A percentile compares a stretch with the other conserved stretches of the same genome.
phyloP scores from a whole-genome alignment of 129 eudicot genomes.

The Dittrichia graveolens region DNA sequence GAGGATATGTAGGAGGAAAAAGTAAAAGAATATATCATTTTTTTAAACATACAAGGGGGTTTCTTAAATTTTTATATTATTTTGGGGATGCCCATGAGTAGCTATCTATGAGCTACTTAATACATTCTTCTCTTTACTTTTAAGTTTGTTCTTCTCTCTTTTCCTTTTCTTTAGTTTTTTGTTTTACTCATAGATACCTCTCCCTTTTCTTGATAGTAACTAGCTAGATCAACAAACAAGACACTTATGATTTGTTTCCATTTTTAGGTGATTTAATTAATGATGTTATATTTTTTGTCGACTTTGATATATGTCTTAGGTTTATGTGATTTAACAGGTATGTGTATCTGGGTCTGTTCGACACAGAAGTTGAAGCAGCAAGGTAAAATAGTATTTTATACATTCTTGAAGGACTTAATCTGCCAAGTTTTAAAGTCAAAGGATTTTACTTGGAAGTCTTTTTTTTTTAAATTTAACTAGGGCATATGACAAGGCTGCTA shows the following conservation, averaged over 20 bases:
- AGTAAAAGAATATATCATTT: no score
- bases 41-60: background rate
- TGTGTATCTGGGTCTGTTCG: constrained; percentile 98
- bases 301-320: constrained; percentile 33
- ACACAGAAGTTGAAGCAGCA: constrained; percentile 98
- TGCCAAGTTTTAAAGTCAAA: constrained; percentile 4
- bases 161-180: constrained; percentile 26
- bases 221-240: constrained; percentile 36
- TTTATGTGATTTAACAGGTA: constrained; percentile 57
- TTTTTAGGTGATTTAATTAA: constrained; percentile 24
- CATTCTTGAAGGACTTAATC: constrained; percentile 18
- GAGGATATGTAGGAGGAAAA: no score
- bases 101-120: constrained; percentile 36
- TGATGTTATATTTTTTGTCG: constrained; percentile 15
- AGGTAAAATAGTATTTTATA: constrained; percentile 45
- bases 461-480: constrained; percentile 47
- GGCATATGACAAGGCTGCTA: constrained; percentile 95
- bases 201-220: constrained; percentile 34
- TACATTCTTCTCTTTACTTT: constrained; percentile 44
- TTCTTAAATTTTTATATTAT: constrained; percentile 2
- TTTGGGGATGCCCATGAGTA: constrained; percentile 23
- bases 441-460: constrained; percentile 11
- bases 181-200: constrained; percentile 34
- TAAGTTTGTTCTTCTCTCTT: constrained; percentile 32
- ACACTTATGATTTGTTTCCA: constrained; percentile 39